Base-by-base conservation (phyloP, 352 stramenopile species). In the Globisporangium sylvaticum region DNA sequence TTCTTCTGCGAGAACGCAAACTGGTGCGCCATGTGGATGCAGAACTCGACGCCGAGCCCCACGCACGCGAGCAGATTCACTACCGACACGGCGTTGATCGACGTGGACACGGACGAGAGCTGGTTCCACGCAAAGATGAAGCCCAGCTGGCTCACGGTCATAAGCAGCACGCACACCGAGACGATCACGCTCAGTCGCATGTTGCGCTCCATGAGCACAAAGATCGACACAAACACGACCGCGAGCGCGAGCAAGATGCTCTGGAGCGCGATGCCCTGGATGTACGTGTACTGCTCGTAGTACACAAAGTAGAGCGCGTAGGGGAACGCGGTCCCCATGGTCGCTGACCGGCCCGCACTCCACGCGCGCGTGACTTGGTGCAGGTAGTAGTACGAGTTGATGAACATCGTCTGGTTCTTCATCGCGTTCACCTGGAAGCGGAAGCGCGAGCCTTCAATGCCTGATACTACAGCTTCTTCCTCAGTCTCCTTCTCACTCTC, bases 251-350 rank as follows among this genome's bases (percentile, higher is more conserved):
- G 72, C 18, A 94, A 55, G 6, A 97, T 74, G 70, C 89, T 96
- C 66, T 96, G 85, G 37, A 97, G 63, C 22, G 89, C 90, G 6
- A 96, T 76, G 32, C 90, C 90, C 64, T 97, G 88, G 66, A 97
- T 97, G 67, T 93, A 96, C 57, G 81, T 84, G 78, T 97, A 97
- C 73, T 97, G 91, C 63, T 97, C 91, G 68, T 97, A 96, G 68
- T 90, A 97, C 20, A 97, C 88, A 68, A 97, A 96, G 52, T 93
- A 94, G 39, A 97, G 73, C 54, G 84, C 89, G 71, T 97, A 97
- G 18, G 89, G 88, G 62, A 97, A 97, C 14, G 88, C 87, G 15
- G 53, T 54, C 56, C 54, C 54, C 39, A 20, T 29, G 67, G 66
- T 9, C 14, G 53, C 27, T 7, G 20, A 31, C n/a, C 31, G 48